Percentiles rank a stretch among this genome's conserved stretches.
phyloP scores from a whole-genome alignment of 2,329 filamentous ascomycete species.

The Metarhizium anisopliae region DNA sequence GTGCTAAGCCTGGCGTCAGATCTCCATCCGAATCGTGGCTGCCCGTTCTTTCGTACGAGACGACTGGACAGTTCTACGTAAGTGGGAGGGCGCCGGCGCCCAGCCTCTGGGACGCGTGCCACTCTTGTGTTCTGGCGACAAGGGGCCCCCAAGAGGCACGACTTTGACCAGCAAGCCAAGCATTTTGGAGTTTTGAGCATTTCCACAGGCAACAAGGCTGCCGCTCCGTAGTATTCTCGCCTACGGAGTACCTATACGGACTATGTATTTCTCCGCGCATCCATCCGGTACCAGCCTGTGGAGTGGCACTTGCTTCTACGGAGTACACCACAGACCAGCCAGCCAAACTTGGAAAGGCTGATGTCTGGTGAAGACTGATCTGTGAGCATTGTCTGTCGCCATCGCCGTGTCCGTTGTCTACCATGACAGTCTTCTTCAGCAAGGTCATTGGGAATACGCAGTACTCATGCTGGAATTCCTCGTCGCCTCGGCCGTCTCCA shows the following conservation, averaged over 20 bases:
- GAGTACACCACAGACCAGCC: too few species aligned
- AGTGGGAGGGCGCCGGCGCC: background rate
- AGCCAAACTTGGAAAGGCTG: too few species aligned
- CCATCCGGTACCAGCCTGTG: too few species aligned
- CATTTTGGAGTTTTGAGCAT: background rate
- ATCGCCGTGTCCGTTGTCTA: background rate
- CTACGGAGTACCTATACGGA: background rate
- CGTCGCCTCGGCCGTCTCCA: background rate
- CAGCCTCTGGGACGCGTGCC: too few species aligned
- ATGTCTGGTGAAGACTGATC: background rate
- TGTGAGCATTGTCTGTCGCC: background rate
- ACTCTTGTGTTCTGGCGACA: background rate
- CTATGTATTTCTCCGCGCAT: too few species aligned
- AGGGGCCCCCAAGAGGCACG: background rate
- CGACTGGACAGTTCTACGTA: background rate
- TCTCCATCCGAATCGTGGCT: constrained; percentile 4
- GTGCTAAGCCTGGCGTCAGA: background rate
- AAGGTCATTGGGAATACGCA: too few species aligned
- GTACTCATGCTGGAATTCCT: background rate
- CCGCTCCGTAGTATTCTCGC: background rate
- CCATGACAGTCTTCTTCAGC: too few species aligned
- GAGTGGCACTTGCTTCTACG: too few species aligned
- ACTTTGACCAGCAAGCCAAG: background rate
- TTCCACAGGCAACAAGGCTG: background rate
- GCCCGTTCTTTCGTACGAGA: constrained; percentile 6